A percentile compares a stretch with the other conserved stretches of the same genome.
Conservation (phyloP, 768 basidiomycete species). For the Cystobasidium onofrii region DNA sequence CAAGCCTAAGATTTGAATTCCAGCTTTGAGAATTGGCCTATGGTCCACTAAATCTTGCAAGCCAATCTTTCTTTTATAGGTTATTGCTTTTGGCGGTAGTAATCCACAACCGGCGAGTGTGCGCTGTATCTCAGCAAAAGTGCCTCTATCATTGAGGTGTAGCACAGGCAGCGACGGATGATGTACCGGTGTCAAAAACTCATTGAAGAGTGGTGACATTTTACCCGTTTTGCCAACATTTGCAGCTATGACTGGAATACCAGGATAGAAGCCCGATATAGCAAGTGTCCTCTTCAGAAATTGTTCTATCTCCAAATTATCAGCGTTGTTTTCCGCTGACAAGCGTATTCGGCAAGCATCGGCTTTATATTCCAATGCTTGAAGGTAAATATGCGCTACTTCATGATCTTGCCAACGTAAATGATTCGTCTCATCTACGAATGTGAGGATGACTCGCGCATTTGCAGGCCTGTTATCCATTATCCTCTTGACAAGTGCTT, state of each 20-base stretch:
- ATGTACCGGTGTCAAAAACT: slow-evolving; percentile 76
- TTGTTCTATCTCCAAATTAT: not conserved
- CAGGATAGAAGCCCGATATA: slow-evolving; percentile 45
- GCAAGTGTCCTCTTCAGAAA: slow-evolving; percentile 4
- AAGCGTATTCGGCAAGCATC: slow-evolving; percentile 48
- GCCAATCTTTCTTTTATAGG: not conserved
- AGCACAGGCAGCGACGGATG: slow-evolving; percentile 73
- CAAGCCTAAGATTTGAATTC: slow-evolving; percentile 33
- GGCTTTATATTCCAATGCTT: slow-evolving; percentile 56
- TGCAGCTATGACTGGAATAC: slow-evolving; percentile 70
- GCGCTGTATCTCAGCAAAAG: slow-evolving; percentile 72
- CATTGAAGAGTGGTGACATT: slow-evolving; percentile 75
- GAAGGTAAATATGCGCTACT: slow-evolving; percentile 63
- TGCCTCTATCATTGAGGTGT: slow-evolving; percentile 85
- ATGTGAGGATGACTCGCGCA: slow-evolving; percentile 74
- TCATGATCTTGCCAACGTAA: slow-evolving; percentile 66
- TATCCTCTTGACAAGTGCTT: slow-evolving; percentile 60
- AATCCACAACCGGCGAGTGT: slow-evolving; percentile 68
- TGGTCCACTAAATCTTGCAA: not conserved
- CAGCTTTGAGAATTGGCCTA: slow-evolving; percentile 10
- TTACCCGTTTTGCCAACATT: slow-evolving; percentile 83
- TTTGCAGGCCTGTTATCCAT: slow-evolving; percentile 59
- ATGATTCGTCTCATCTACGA: slow-evolving; percentile 82
- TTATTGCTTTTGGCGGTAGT: slow-evolving; percentile 11
- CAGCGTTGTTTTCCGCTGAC: not conserved